Evolutionary conservation across 116 monocot genomes (phyloP), one percentile per base, ranked within the genome.

Genomic region (Cymodocea nodosa): DNA sequence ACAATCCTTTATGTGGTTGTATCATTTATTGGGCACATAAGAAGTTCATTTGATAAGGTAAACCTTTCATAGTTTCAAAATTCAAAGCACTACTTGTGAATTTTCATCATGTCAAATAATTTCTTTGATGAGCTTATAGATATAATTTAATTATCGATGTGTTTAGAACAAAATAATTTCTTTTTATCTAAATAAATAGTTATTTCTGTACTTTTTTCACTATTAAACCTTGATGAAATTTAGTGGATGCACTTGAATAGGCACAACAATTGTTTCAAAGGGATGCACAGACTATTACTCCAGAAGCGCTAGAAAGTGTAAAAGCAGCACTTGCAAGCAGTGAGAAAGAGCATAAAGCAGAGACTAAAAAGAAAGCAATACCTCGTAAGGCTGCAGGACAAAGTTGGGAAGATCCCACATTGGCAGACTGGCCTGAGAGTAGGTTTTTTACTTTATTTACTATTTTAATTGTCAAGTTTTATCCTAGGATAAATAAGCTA

Each of bases 301-400:
- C 94, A n/a, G 94, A 94, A 74, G 94, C 94, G 30, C 22, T 94
- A 44, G 86, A 89, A 65, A 84, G 84, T 71, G 94, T 94, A 35
- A 94, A 94, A 65, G 94, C 89, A 60, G 94, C 94, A 24, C 80
- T 94, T 60, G 89, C 94, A 7, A 89, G 74, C 52, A 89, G 94
- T 61, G 94, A 94, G 22, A 71, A 78, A 64, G 89, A 89, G 56
- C 89, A 94, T 63, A 94, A 94, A 64, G 74, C 84, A 18, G 89
- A 94, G 65, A 71, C 82, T 12, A 89, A 81, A 59, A 95, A 90
- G 78, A 95, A 75, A 65, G 82, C 85, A 24, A 71, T 95, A 56
- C 95, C 95, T 48, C 87, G 95, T 35, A 95, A 85, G 72, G 95
- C 95, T 56, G 95, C 95, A 44, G 95, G 95, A 5, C 95, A 87